A percentile compares a stretch with the other conserved stretches of the same genome.
phyloP scores from a whole-genome alignment of 805 yeast species.

The Cephaloascus albidus region DNA sequence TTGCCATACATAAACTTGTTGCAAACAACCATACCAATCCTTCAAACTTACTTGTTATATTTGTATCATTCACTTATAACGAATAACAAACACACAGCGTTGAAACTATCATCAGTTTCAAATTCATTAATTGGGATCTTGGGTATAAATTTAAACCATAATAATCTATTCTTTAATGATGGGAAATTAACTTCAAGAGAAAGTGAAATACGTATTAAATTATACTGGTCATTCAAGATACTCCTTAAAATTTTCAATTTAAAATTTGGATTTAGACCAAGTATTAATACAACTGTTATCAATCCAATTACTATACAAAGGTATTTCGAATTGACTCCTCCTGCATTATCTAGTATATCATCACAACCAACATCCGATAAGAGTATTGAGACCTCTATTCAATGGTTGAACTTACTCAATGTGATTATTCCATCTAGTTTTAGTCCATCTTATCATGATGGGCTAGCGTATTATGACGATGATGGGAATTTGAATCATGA shows the following conservation, averaged over 20 bases:
- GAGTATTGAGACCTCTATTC: slow-evolving; percentile 23
- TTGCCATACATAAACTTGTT: slow-evolving; percentile 31
- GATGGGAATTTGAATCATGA: slow-evolving; percentile 37
- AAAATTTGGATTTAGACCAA: slow-evolving; percentile 36
- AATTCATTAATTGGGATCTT: slow-evolving; percentile 33
- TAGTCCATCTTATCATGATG: slow-evolving; percentile 29
- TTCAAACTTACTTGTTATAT: slow-evolving; percentile 30
- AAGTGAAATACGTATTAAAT: slow-evolving; percentile 20
- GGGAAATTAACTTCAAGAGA: slow-evolving; percentile 2
- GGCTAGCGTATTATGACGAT: slow-evolving; percentile 33
- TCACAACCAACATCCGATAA: slow-evolving; percentile 15
- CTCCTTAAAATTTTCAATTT: slow-evolving; percentile 16
- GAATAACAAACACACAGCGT: slow-evolving; percentile 33
- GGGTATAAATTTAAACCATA: slow-evolving; percentile 31
- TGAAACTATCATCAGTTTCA: slow-evolving; percentile 25
- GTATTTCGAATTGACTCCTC: slow-evolving; percentile 34
- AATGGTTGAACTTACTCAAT: slow-evolving; percentile 24
- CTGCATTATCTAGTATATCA: slow-evolving; percentile 13
- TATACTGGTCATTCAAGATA: slow-evolving; percentile 35
- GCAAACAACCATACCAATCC: slow-evolving; percentile 25
- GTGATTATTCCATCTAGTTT: slow-evolving; percentile 36
- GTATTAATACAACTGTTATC: slow-evolving; percentile 34
- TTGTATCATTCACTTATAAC: slow-evolving; percentile 31
- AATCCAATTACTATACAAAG: slow-evolving; percentile 37
- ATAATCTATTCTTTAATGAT: slow-evolving; percentile 35